Evolutionary conservation across 768 basidiomycete genomes (phyloP), one percentile per base, ranked within the genome.

Genomic region (Phanerochaete sordida): DNA sequence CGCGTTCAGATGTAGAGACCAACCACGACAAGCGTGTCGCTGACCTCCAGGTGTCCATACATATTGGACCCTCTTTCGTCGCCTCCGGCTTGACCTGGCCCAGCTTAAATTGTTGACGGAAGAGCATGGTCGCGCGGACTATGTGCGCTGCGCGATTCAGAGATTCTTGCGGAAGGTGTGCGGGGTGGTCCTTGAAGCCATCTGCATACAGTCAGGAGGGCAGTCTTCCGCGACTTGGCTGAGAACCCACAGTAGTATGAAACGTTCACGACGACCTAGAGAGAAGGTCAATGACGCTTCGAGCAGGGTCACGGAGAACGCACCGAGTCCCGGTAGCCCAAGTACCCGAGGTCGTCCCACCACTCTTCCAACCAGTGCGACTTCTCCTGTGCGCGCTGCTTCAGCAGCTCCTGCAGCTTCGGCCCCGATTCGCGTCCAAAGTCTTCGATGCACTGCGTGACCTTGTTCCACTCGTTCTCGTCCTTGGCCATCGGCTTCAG

Each of bases 301-400:
- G 2, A 35, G 37, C 55, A 11, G 59, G 1, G 49, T 13, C n/a
- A 24, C 24, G 15, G 43, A 16, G 39, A 24, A 66, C 85, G 55
- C 65, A 91, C 91, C 52, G 92, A 87, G 65, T 95, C 95, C 55
- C 95, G 78, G 70, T 95, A 98, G 4, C 84, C 81, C 66, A 95
- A 79, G 68, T 97, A 98, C 0, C 77, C 91, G 16, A 69, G 72
- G 64, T 92, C 87, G 70, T 98, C 94, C 95, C 95, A 98, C 93
- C 95, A 97, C 59, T 91, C 84, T 65, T 93, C 91, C 26, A 98
- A 77, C 95, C 95, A 98, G 66, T 93, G 90, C 37, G 80, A 77
- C 47, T 76, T 81, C 61, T 81, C 79, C 26, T 74, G 75, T 19
- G 83, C 79, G 46, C 84, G 78, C 44, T 79, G 70, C 62, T 86